Base-by-base conservation (phyloP, 345 rosid species). In the Eucalyptus tenuipes region DNA sequence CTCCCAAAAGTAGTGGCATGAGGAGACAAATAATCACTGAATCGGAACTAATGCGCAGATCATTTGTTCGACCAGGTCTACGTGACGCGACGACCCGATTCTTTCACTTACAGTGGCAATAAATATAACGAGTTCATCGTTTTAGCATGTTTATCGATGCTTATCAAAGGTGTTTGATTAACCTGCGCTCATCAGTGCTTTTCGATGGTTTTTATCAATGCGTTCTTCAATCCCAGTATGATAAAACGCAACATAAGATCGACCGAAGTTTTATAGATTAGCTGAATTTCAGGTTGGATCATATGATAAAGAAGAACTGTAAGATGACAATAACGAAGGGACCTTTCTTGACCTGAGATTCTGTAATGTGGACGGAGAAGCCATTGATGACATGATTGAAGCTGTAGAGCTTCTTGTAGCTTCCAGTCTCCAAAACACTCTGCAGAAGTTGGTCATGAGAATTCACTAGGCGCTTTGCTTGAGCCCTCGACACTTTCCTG, bases 331-430 rank as follows among this genome's bases (percentile, higher is more conserved):
- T 33, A 37, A 49, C 3, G 47, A 14, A 86, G 4, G 29, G 37
- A 22, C 47, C 84, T 52, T 17, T 7, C 87, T 0, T 33, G 55
- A 97, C 99, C 96, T 95, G 96, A 86, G 98, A 96, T 90, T 93
- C 92, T 66, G 98, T 92, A 44, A 93, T 93, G 85, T 93, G 97
- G 85, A 96, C 92, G 37, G 99, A 94, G 59, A 96, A 96, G 89
- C 98, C 99, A 92, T 96, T 96, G 53, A 96, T 88, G 84, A 94
- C 88, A 90, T 96, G 95, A 86, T 92, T 96, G 93, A 96, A 96
- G 94, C 99, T 97, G 92, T 96, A 94, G 47, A 97, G 94, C 91
- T 93, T 96, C 88, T 80, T 92, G 92, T 97, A 97, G 92, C 94
- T 96, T 91, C 95, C 98, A 3, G 68, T 88, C 52, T 93, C 94